Evolutionary conservation across 2,329 filamentous ascomycete genomes (phyloP).

Genomic region (Beauveria rudraprayagi): DNA sequence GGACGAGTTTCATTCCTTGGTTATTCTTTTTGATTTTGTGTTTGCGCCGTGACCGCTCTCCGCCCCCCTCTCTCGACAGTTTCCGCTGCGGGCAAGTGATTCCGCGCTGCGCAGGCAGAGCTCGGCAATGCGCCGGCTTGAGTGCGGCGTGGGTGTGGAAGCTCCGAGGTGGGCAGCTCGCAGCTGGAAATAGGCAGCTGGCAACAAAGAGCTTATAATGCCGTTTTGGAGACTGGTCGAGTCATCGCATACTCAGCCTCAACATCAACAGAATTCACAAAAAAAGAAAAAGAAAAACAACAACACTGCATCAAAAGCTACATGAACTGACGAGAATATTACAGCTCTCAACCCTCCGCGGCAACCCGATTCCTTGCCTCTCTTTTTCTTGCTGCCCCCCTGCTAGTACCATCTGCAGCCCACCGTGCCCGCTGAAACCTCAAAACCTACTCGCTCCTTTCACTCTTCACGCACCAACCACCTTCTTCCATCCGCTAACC

Average conservation of each 20-base stretch:
- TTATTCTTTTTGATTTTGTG: background rate
- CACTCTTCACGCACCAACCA: slow-evolving; percentile 11
- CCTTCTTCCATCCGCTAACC: slow-evolving; percentile 13
- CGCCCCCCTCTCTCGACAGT: background rate
- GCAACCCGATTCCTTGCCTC: no score
- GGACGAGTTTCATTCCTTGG: background rate
- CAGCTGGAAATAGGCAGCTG: no score
- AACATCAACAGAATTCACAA: no score
- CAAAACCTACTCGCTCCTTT: slow-evolving; percentile 3
- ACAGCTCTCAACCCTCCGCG: no score
- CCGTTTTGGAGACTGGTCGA: no score
- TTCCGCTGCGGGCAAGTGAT: background rate
- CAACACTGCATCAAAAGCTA: no score
- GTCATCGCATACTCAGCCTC: no score
- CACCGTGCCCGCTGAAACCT: slow-evolving; percentile 10
- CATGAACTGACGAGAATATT: no score
- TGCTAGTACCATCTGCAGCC: slow-evolving; percentile 10
- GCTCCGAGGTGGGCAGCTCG: slow-evolving; percentile 2
- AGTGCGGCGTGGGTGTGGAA: background rate
- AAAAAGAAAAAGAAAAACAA: no score
- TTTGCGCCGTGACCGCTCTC: background rate
- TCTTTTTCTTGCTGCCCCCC: background rate
- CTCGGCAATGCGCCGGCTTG: slow-evolving; percentile 10
- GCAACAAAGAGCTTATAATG: no score
- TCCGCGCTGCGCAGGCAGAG: background rate